These are phyloP conservation scores for Mrakiaceae sp. DNA, from an alignment of 1,284 basidiomycete species.

Conservation along the genomic window DNA sequence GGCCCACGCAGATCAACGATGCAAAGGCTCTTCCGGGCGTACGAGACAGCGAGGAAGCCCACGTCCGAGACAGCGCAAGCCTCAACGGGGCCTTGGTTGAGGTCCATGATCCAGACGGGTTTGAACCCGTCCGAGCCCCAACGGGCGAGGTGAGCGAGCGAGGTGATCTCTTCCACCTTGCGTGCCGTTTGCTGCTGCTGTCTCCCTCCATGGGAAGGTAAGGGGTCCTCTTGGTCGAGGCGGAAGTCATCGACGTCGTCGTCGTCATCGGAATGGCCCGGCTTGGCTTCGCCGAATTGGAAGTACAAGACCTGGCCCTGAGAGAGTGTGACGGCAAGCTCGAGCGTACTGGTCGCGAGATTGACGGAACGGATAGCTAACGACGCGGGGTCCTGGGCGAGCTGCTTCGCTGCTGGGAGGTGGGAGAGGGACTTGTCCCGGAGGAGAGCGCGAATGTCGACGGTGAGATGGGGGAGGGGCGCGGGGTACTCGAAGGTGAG, in stretches of 20 bases:
- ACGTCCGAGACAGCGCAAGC: slow-evolving; percentile 52
- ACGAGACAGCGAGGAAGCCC: slow-evolving; percentile 67
- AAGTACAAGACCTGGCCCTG: slow-evolving; percentile 59
- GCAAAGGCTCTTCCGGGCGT: slow-evolving; percentile 47
- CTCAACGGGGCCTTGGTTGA: slow-evolving; percentile 42
- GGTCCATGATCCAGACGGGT: slow-evolving; percentile 51
- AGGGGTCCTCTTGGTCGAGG: slow-evolving; percentile 2
- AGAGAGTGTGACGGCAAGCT: slow-evolving; percentile 50
- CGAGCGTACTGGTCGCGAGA: slow-evolving; percentile 53
- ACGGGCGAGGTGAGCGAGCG: slow-evolving; percentile 41
- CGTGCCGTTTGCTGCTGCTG: too few relatives aligned
- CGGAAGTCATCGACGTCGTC: neutral
- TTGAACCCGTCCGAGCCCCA: slow-evolving; percentile 40
- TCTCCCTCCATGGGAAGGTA: too few relatives aligned
- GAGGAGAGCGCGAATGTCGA: slow-evolving; percentile 45
- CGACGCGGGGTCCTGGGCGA: slow-evolving; percentile 29
- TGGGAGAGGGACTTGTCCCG: slow-evolving; percentile 29
- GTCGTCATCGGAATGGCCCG: neutral
- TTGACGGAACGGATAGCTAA: slow-evolving; percentile 44
- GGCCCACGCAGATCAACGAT: slow-evolving; percentile 64
- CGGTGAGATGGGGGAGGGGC: slow-evolving; percentile 49
- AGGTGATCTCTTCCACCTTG: slow-evolving; percentile 23
- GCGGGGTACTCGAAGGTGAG: slow-evolving; percentile 47
- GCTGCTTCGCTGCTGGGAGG: slow-evolving; percentile 30
- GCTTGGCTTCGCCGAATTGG: slow-evolving; percentile 38